phyloP scores from a whole-genome alignment of 345 rosid genomes.

The Syzygium aqueum region DNA sequence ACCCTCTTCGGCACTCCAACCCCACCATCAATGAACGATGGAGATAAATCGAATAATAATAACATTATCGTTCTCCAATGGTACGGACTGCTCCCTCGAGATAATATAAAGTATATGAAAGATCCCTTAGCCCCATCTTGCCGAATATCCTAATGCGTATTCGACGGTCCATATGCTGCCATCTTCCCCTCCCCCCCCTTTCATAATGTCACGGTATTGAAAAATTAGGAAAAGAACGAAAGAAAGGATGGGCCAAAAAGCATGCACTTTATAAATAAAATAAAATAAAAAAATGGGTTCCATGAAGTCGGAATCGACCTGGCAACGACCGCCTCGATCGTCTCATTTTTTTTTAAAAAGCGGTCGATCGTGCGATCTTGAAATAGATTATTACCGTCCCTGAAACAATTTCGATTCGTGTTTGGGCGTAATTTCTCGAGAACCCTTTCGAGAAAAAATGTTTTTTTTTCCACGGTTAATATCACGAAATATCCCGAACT shows the following conservation, averaged over 20 bases:
- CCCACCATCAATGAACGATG: neutral
- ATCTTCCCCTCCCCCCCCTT: neutral
- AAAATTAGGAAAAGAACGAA: neutral
- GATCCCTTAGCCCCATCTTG: neutral
- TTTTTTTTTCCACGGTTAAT: no score
- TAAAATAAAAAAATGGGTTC: neutral
- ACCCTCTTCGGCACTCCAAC: neutral
- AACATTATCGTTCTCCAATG: neutral
- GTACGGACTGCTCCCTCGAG: neutral
- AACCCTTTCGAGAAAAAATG: no score
- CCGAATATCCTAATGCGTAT: neutral
- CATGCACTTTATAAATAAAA: neutral
- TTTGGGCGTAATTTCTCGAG: no score
- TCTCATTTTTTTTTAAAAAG: neutral
- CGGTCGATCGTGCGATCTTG: neutral
- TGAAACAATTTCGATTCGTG: no score
- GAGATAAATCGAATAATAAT: no score
- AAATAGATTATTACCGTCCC: neutral
- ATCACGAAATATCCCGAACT: no score
- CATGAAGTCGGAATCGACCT: neutral
- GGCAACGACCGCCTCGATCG: accelerated
- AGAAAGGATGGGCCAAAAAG: neutral
- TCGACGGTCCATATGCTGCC: neutral
- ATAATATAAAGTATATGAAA: neutral
- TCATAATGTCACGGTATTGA: neutral